These are phyloP conservation scores for Schizothecium vesticola DNA, from an alignment of 495 filamentous ascomycete genomes.

Conservation along the genomic window DNA sequence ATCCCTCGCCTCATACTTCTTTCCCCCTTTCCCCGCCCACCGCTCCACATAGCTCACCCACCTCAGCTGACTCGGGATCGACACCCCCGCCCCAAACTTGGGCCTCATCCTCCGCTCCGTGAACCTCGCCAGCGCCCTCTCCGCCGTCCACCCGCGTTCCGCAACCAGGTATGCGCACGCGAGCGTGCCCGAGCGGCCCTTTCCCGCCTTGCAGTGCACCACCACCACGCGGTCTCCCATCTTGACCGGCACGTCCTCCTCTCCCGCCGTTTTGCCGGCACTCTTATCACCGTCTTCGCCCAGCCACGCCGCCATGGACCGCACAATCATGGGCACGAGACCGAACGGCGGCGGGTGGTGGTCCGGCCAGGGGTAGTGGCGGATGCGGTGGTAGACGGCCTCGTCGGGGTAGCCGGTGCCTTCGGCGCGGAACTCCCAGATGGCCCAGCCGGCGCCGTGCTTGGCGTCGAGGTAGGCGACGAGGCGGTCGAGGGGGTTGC, in stretches of 20 bases:
- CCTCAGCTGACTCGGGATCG: conserved; percentile 83
- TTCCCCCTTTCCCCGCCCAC: conserved; percentile 61
- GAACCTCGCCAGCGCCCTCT: conserved; percentile 75
- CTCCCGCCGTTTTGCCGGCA: no score
- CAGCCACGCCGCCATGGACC: conserved; percentile 84
- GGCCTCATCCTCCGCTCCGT: conserved; percentile 84
- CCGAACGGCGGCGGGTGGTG: conserved; percentile 94
- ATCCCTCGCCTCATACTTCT: conserved; percentile 75
- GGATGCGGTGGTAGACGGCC: conserved; percentile 75
- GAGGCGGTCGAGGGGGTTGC: conserved; percentile 81
- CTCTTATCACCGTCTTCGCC: not conserved
- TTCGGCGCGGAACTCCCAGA: conserved; percentile 97
- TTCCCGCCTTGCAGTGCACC: conserved; percentile 96
- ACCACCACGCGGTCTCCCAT: conserved; percentile 60
- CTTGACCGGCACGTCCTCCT: conserved; percentile 21
- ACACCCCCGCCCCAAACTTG: conserved; percentile 84
- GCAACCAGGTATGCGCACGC: conserved; percentile 83
- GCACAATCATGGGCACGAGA: conserved; percentile 81
- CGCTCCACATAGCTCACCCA: conserved; percentile 88
- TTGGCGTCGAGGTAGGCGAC: conserved; percentile 80
- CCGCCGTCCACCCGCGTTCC: conserved; percentile 77
- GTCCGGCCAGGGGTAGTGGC: conserved; percentile 93
- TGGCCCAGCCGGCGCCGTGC: conserved; percentile 78
- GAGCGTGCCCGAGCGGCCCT: conserved; percentile 87
- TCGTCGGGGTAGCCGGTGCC: conserved; percentile 91